These are phyloP conservation scores for Bipolaris victoriae DNA, from an alignment of 2,329 filamentous ascomycete genomes.

Conservation along the genomic window DNA sequence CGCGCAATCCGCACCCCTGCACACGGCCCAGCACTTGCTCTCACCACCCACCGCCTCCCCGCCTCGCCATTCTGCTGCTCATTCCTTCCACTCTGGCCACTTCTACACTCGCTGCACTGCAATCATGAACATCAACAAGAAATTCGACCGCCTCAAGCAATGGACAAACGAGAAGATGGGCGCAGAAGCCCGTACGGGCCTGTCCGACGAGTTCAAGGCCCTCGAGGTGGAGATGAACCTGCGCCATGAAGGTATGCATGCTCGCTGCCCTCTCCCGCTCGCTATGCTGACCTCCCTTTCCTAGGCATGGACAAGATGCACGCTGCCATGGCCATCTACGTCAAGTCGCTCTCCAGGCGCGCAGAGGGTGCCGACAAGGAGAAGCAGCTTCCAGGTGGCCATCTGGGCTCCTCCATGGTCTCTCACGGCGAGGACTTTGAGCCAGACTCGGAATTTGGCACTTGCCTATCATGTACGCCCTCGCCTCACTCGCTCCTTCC, in stretches of 20 bases:
- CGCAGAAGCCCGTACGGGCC: constrained; percentile 81
- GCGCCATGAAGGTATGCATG: constrained; percentile 76
- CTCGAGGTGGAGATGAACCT: constrained; percentile 90
- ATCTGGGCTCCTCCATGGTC: constrained; percentile 85
- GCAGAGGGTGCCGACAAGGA: constrained; percentile 87
- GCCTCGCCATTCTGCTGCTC: constrained; percentile 14
- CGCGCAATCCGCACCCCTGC: constrained; percentile 20
- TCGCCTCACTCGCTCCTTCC: background rate
- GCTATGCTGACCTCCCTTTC: constrained; percentile 11
- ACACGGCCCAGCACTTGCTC: constrained; percentile 24
- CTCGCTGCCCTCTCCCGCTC: constrained; percentile 9
- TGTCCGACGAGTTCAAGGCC: constrained; percentile 88
- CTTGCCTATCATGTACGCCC: constrained; percentile 74
- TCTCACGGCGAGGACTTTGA: constrained; percentile 92
- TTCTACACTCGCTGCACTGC: constrained; percentile 16
- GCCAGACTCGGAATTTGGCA: constrained; percentile 86
- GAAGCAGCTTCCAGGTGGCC: constrained; percentile 78
- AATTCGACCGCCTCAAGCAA: constrained; percentile 94
- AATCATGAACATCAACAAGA: constrained; percentile 75
- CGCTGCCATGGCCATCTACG: constrained; percentile 80
- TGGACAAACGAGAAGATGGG: constrained; percentile 98
- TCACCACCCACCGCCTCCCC: constrained; percentile 17
- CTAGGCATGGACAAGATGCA: constrained; percentile 90
- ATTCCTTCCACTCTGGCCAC: constrained; percentile 1
- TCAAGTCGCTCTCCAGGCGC: constrained; percentile 86